Base-by-base conservation (phyloP, 768 basidiomycete species). In the Amanita inopinata region DNA sequence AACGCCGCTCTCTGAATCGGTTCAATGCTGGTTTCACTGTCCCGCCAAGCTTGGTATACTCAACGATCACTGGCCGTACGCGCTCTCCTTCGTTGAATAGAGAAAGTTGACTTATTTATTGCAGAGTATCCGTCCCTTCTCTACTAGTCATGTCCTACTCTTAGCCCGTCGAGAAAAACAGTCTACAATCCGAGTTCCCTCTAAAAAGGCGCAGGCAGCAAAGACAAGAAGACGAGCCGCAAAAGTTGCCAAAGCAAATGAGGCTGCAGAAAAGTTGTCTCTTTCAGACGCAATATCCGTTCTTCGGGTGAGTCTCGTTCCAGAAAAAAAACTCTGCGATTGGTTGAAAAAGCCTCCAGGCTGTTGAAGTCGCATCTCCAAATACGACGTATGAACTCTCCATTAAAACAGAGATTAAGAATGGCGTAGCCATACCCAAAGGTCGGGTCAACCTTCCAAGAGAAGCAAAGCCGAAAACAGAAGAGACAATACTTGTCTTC, bases 401-500 rank as follows among this genome's bases (percentile, higher is more conserved):
- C 36, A 67, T 97, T 46, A 82, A 84, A 52, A 90, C 90, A 1
- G 77, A 78, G 47, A 73, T 84, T 61, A 73, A 78, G 44, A 80
- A 80, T 56, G 86, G 88, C 51, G 68, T 82, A 33, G 74, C 86
- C 19, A 80, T 94, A 12, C 86, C 94, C 6, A 87, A 89, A 57
- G 96, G 96, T 2, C 84, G 91, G 49, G 79, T 92, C 38, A 81
- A 74, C 51, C 73, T 97, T 36, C 90, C 92, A 0, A 68, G 79
- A 36, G 88, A 93, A 53, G 75, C 83, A 28, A 88, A 87, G 54
- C 60, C 75, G 19, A 78, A 75, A 52, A 55, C 68, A 24, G 74
- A 80, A 52, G 84, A 87, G 47, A 79, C 74, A 43, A 80, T 98
- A 41, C 71, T 96, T n/a, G 91, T 94, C 22, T 97, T 98, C 53